Percentiles rank a stretch among this genome's conserved stretches.
phyloP scores from a whole-genome alignment of 805 yeast genomes.

The Candida yuanshanica region DNA sequence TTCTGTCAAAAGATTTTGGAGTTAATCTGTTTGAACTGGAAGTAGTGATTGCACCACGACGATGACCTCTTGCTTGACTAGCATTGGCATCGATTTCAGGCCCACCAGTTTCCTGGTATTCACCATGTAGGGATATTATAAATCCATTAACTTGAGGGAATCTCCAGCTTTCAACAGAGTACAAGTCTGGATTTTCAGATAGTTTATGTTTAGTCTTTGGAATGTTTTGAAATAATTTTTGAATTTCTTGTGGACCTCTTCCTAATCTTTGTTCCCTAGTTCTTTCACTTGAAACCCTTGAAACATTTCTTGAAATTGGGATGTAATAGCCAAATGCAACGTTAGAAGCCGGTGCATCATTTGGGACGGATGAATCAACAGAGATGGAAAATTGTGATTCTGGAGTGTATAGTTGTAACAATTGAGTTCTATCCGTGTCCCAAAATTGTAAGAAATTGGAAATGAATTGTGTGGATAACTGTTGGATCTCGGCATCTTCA shows the following conservation, averaged over 20 bases:
- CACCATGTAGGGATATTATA: constrained; percentile 77
- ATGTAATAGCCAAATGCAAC: constrained; percentile 62
- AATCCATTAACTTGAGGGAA: constrained; percentile 71
- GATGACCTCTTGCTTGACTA: constrained; percentile 14
- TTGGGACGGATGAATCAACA: constrained; percentile 67
- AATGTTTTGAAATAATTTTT: constrained; percentile 51
- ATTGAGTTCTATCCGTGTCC: constrained; percentile 72
- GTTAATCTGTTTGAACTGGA: constrained; percentile 32
- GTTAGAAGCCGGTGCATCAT: constrained; percentile 27
- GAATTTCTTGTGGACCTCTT: constrained; percentile 64
- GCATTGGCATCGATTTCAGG: constrained; percentile 38
- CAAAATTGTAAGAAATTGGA: constrained; percentile 71
- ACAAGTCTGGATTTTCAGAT: constrained; percentile 53
- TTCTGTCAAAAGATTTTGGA: constrained; percentile 79
- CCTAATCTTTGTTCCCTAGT: constrained; percentile 54
- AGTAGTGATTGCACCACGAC: constrained; percentile 25
- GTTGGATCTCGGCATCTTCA: constrained; percentile 67
- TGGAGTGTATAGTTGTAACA: constrained; percentile 68
- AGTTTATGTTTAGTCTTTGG: constrained; percentile 80
- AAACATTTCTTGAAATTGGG: constrained; percentile 70
- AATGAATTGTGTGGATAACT: constrained; percentile 69
- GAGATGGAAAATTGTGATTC: constrained; percentile 83
- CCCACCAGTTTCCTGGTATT: constrained; percentile 60
- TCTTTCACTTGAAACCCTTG: constrained; percentile 49
- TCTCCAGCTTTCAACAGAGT: constrained; percentile 74